These are phyloP conservation scores for Coniochaeta sp. DNA, from an alignment of 2,329 filamentous ascomycete genomes.

Conservation along the genomic window DNA sequence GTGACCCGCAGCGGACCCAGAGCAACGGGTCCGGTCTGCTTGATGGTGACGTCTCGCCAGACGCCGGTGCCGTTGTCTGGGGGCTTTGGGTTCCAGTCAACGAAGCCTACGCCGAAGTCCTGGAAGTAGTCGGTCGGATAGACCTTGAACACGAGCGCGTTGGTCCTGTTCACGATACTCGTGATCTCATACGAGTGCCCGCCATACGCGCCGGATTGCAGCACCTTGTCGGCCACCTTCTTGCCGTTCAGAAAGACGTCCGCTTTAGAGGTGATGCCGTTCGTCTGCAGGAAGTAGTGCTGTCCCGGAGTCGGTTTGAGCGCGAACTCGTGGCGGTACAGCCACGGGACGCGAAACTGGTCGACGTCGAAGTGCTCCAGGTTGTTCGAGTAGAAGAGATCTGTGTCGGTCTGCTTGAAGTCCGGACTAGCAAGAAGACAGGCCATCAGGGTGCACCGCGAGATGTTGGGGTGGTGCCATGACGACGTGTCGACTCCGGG, in stretches of 20 bases:
- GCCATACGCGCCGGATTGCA: slow-evolving; percentile 49
- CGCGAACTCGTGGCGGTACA: slow-evolving; percentile 48
- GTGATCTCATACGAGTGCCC: slow-evolving; percentile 51
- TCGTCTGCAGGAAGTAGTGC: slow-evolving; percentile 46
- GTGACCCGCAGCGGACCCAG: slow-evolving; percentile 36
- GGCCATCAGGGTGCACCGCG: slow-evolving; percentile 48
- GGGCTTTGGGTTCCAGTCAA: slow-evolving; percentile 56
- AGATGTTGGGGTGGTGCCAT: slow-evolving; percentile 41
- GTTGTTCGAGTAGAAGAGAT: slow-evolving; percentile 49
- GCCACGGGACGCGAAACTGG: slow-evolving; percentile 47
- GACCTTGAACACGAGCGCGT: slow-evolving; percentile 44
- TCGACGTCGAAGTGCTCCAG: slow-evolving; percentile 29
- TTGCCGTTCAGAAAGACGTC: slow-evolving; percentile 54
- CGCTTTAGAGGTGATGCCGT: slow-evolving; percentile 53
- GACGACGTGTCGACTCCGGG: slow-evolving; percentile 35
- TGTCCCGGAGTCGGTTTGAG: slow-evolving; percentile 24
- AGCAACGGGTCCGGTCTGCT: slow-evolving; percentile 43
- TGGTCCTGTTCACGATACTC: slow-evolving; percentile 27
- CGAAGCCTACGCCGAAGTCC: slow-evolving; percentile 52
- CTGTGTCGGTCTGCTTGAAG: slow-evolving; percentile 41
- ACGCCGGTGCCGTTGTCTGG: slow-evolving; percentile 57
- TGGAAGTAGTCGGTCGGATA: slow-evolving; percentile 53
- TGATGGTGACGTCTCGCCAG: slow-evolving; percentile 51
- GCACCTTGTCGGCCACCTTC: slow-evolving; percentile 36
- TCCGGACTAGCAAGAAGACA: slow-evolving; percentile 40